These are phyloP conservation scores for Clitopilus passeckerianus DNA, from an alignment of 768 basidiomycete genomes.

Conservation along the genomic window DNA sequence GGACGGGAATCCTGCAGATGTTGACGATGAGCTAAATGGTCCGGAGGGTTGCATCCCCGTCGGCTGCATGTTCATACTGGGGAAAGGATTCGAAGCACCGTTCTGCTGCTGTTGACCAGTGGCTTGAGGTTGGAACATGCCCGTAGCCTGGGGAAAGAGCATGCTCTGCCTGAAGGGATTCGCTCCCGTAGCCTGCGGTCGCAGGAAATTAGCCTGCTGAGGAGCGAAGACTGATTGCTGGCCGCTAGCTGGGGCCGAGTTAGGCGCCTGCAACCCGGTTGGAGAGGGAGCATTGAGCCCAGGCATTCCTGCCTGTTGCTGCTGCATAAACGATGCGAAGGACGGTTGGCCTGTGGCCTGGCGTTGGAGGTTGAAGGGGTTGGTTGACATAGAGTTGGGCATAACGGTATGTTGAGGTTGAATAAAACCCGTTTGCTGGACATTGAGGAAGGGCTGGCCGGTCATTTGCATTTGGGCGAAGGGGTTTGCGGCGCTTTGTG, in stretches of 20 bases:
- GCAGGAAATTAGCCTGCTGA: constrained; percentile 35
- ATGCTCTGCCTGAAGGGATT: constrained; percentile 87
- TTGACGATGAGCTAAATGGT: constrained; percentile 11
- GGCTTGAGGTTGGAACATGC: constrained; percentile 34
- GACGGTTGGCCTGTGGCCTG: constrained; percentile 36
- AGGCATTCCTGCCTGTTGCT: constrained; percentile 42
- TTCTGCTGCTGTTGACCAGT: constrained; percentile 7
- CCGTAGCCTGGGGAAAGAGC: constrained; percentile 61
- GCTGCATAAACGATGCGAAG: constrained; percentile 49
- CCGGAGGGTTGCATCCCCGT: constrained; percentile 6
- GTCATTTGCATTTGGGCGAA: constrained; percentile 63
- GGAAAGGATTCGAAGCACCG: constrained; percentile 10
- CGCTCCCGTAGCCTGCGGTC: constrained; percentile 56
- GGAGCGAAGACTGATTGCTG: constrained; percentile 8
- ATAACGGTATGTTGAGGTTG: constrained; percentile 42
- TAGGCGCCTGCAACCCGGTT: constrained; percentile 14
- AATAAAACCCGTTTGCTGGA: constrained; percentile 59
- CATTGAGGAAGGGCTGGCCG: constrained; percentile 39
- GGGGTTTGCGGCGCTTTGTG: constrained; percentile 66
- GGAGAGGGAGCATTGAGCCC: constrained; percentile 26
- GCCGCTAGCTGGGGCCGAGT: not conserved
- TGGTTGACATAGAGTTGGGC: constrained; percentile 28
- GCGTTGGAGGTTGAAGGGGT: constrained; percentile 39
- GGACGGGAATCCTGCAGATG: constrained; percentile 13
- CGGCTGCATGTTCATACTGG: constrained; percentile 11